Conservation (phyloP, 352 stramenopile genomes). For the Globisporangium emineosum region DNA sequence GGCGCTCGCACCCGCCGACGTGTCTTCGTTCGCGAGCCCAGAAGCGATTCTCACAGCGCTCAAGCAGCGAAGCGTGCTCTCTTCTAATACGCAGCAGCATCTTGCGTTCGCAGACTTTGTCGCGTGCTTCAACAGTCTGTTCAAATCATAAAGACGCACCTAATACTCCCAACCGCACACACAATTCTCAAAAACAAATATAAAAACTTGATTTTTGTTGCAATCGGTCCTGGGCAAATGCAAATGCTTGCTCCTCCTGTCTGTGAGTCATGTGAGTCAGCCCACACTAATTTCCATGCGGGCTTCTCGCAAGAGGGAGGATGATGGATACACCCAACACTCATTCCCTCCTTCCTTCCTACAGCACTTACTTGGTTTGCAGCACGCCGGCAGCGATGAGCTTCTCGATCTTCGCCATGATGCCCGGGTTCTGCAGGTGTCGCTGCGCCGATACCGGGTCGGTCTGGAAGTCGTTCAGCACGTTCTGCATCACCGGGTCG, state of each 20-base stretch:
- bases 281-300: not conserved
- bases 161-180: not conserved
- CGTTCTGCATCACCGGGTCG: conserved; percentile 97
- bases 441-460: conserved; percentile 90
- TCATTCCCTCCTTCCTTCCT: not conserved
- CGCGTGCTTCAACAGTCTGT: conserved; percentile 26
- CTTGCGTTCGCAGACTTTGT: conserved; percentile 34
- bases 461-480: conserved; percentile 97
- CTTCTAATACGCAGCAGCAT: not conserved
- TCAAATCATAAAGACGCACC: conserved; percentile 17
- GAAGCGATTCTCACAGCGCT: conserved; percentile 21
- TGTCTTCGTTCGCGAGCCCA: not conserved
- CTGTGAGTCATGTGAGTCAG: not conserved
- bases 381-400: conserved; percentile 98
- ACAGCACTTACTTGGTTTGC: conserved; percentile 83
- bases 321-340: not conserved
- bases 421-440: conserved; percentile 93
- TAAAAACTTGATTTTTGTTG: conserved; percentile 13
- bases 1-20: conserved; percentile 22
- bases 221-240: not conserved
- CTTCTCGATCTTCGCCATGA: conserved; percentile 99
- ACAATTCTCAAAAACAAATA: conserved; percentile 8
- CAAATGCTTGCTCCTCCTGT: conserved; percentile 2
- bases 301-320: not conserved
- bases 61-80: conserved; percentile 7